These are phyloP conservation scores for Penicillium flavigenum DNA, from an alignment of 495 filamentous ascomycete species.

Conservation along the genomic window DNA sequence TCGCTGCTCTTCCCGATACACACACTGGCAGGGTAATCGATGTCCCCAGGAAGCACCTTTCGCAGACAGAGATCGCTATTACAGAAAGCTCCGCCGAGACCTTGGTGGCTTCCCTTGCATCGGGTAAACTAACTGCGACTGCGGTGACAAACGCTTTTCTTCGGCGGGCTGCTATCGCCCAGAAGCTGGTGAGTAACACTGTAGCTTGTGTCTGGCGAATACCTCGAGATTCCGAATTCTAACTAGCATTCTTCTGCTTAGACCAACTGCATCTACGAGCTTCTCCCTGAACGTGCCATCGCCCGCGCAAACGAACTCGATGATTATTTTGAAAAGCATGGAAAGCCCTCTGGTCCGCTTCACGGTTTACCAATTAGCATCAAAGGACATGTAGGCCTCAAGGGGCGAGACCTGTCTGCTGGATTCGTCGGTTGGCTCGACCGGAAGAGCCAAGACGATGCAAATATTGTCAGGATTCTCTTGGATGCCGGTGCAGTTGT, in stretches of 20 bases:
- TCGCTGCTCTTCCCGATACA: conserved; percentile 2
- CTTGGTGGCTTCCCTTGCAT: not conserved
- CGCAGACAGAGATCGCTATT: not conserved
- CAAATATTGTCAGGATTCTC: conserved; percentile 1
- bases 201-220: not conserved
- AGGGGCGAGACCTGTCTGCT: conserved; percentile 18
- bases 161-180: conserved; percentile 46
- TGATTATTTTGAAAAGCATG: conserved; percentile 18
- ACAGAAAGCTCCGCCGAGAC: not conserved
- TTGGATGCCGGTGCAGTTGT: conserved; percentile 20
- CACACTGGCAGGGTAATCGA: conserved; percentile 7
- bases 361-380: conserved; percentile 34
- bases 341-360: conserved; percentile 10
- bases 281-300: conserved; percentile 54
- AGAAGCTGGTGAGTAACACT: conserved; percentile 32
- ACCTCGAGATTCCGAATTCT: not conserved
- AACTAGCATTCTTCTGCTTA: not conserved
- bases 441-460: conserved; percentile 4
- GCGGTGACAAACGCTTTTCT: conserved; percentile 47
- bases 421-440: conserved; percentile 44
- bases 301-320: conserved; percentile 39
- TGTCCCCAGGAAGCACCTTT: not conserved
- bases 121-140: not conserved
- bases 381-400: conserved; percentile 21
- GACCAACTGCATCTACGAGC: conserved; percentile 55